These are phyloP conservation scores for Vigna hirtella DNA, from an alignment of 306 rosid genomes.

Conservation along the genomic window DNA sequence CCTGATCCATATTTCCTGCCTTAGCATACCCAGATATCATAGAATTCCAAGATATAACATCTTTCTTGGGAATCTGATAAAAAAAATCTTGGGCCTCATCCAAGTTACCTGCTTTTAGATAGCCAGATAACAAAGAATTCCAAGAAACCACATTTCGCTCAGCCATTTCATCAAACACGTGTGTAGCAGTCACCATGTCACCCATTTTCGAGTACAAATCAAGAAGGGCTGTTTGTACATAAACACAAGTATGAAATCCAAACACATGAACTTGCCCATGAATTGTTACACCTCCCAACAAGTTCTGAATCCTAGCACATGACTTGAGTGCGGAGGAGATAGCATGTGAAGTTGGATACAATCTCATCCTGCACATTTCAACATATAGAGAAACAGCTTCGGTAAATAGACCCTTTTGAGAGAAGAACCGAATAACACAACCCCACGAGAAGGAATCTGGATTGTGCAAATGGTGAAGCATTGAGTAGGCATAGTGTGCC, in stretches of 20 bases:
- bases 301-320: conserved; percentile 57
- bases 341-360: conserved; percentile 65
- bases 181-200: conserved; percentile 55
- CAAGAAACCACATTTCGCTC: conserved; percentile 78
- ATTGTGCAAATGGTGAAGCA: conserved; percentile 55
- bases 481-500: conserved; percentile 50
- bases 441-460: conserved; percentile 78
- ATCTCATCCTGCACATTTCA: conserved; percentile 66
- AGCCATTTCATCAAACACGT: conserved; percentile 69
- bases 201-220: conserved; percentile 68
- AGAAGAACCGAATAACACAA: conserved; percentile 71
- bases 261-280: conserved; percentile 68
- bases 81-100: conserved; percentile 59
- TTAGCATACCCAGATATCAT: conserved; percentile 71
- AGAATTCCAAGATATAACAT: conserved; percentile 78
- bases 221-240: conserved; percentile 72
- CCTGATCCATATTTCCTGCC: conserved; percentile 62
- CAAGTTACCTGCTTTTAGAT: conserved; percentile 62
- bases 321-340: conserved; percentile 75
- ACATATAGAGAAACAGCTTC: conserved; percentile 66
- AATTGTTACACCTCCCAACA: conserved; percentile 55
- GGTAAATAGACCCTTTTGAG: conserved; percentile 64
- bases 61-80: conserved; percentile 64
- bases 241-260: conserved; percentile 68
- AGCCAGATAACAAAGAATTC: conserved; percentile 75